Evolutionary conservation across 2,329 filamentous ascomycete genomes (phyloP).

Genomic region (Talaromyces islandicus): DNA sequence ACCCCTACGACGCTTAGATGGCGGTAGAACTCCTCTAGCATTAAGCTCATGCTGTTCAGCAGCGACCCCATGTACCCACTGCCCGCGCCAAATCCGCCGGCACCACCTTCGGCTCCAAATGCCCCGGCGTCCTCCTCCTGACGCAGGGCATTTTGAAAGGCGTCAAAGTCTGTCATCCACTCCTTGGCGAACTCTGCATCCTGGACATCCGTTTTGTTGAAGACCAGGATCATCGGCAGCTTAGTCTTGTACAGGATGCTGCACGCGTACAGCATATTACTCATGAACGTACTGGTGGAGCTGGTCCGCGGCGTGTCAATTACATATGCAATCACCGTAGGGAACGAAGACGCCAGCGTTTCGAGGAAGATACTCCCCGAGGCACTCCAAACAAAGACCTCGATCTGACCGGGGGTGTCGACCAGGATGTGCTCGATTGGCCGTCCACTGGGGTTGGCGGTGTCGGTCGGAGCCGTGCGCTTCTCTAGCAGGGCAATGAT

Average conservation of each 20-base stretch:
- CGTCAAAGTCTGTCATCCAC: slow-evolving; percentile 99
- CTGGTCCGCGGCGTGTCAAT: slow-evolving; percentile 93
- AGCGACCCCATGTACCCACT: slow-evolving; percentile 95
- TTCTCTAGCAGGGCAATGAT: slow-evolving; percentile 86
- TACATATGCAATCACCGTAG: slow-evolving; percentile 93
- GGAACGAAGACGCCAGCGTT: slow-evolving; percentile 86
- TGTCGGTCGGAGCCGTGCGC: slow-evolving; percentile 59
- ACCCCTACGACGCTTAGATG: slow-evolving; percentile 91
- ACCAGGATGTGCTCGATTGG: slow-evolving; percentile 79
- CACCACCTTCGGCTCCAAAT: slow-evolving; percentile 64
- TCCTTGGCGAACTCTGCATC: slow-evolving; percentile 88
- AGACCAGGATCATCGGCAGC: slow-evolving; percentile 95
- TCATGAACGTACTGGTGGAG: slow-evolving; percentile 97
- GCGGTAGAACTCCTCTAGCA: slow-evolving; percentile 95
- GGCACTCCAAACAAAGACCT: slow-evolving; percentile 98
- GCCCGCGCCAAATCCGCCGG: slow-evolving; percentile 57
- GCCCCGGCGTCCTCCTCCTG: slow-evolving; percentile 72
- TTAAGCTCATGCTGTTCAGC: slow-evolving; percentile 94
- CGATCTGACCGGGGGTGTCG: slow-evolving; percentile 95
- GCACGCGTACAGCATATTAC: slow-evolving; percentile 98
- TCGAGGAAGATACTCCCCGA: slow-evolving; percentile 91
- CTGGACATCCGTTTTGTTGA: slow-evolving; percentile 98
- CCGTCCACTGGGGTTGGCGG: slow-evolving; percentile 40
- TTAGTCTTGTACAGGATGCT: slow-evolving; percentile 99
- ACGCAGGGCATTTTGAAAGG: slow-evolving; percentile 80